These are phyloP conservation scores for Aureobasidium leucospermi DNA, from an alignment of 2,329 filamentous ascomycete species.

Conservation along the genomic window DNA sequence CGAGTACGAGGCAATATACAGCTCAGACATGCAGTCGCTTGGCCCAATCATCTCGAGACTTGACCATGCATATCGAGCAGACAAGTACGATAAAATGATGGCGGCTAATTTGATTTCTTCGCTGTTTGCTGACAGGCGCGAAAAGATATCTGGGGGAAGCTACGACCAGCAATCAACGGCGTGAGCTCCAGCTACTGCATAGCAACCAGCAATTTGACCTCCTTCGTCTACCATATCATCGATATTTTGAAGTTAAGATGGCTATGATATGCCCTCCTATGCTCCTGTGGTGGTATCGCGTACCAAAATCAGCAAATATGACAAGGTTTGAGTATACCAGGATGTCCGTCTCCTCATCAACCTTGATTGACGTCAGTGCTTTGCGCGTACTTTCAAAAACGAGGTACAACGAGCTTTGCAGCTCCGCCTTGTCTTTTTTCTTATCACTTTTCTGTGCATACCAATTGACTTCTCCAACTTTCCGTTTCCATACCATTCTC, in stretches of 20 bases:
- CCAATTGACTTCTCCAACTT: not conserved
- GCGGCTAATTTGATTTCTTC: not conserved
- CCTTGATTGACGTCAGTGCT: not conserved
- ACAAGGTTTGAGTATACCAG: not conserved
- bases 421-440: not conserved
- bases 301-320: no score
- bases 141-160: conserved; percentile 10
- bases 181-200: not conserved
- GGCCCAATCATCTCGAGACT: not conserved
- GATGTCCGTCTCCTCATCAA: not conserved
- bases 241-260: not conserved
- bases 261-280: no score
- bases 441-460: not conserved
- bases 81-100: not conserved
- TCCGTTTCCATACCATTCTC: no score
- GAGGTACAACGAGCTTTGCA: not conserved
- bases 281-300: not conserved
- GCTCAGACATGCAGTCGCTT: not conserved
- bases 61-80: not conserved
- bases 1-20: not conserved
- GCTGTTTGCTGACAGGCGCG: not conserved
- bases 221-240: no score
- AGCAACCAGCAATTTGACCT: not conserved
- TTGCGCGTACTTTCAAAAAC: not conserved
- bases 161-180: not conserved